phyloP scores from a whole-genome alignment of 2,329 filamentous ascomycete genomes.

The Exophiala mesophila region DNA sequence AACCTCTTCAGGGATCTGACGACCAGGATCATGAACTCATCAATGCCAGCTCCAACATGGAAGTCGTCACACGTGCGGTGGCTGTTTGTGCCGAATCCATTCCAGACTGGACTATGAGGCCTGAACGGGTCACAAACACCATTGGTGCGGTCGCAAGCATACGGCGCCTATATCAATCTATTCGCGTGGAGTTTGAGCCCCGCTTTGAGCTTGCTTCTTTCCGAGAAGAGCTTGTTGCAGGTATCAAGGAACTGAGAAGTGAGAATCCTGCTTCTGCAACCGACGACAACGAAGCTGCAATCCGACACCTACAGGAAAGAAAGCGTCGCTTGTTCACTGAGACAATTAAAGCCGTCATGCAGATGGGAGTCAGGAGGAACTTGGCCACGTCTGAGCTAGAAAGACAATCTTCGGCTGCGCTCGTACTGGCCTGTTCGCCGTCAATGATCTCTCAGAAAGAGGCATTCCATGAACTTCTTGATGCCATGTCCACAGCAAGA shows the following conservation, averaged over 20 bases:
- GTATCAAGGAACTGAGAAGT: slow-evolving; percentile 69
- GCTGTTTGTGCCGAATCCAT: slow-evolving; percentile 28
- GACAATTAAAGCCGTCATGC: slow-evolving; percentile 71
- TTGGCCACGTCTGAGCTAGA: slow-evolving; percentile 67
- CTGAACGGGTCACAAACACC: slow-evolving; percentile 65
- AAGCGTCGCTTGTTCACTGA: slow-evolving; percentile 90
- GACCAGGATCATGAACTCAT: slow-evolving; percentile 38
- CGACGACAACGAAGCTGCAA: slow-evolving; percentile 75
- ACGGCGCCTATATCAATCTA: slow-evolving; percentile 55
- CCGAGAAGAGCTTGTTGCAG: slow-evolving; percentile 61
- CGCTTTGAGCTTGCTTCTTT: slow-evolving; percentile 61
- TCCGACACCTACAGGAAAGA: slow-evolving; percentile 84
- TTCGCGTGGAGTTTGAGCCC: slow-evolving; percentile 51
- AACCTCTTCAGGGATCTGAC: slow-evolving; percentile 50
- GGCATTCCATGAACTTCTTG: slow-evolving; percentile 73
- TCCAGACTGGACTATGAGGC: slow-evolving; percentile 43
- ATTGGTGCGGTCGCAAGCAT: slow-evolving; percentile 69
- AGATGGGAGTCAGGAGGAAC: slow-evolving; percentile 87
- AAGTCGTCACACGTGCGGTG: background rate
- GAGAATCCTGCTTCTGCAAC: slow-evolving; percentile 76
- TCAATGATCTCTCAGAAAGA: slow-evolving; percentile 53
- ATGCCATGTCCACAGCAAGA: slow-evolving; percentile 65
- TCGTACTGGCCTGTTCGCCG: slow-evolving; percentile 61
- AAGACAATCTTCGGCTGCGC: slow-evolving; percentile 66
- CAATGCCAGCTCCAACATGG: slow-evolving; percentile 28